These are phyloP conservation scores for Thermothielavioides terrestris DNA, from an alignment of 495 filamentous ascomycete genomes.

Conservation along the genomic window DNA sequence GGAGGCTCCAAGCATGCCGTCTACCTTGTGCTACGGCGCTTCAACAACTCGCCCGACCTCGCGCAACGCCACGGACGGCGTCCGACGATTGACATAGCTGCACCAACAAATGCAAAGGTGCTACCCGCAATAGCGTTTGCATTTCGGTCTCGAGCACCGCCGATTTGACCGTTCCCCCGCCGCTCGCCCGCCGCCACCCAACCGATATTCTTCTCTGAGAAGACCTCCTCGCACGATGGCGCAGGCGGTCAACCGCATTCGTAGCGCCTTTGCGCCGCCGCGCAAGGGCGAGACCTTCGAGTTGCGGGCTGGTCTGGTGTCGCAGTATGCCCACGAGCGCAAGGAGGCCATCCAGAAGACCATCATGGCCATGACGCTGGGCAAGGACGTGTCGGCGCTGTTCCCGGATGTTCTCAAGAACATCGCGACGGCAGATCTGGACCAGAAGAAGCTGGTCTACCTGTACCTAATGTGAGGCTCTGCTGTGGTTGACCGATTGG, in stretches of 20 bases:
- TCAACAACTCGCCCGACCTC: neutral
- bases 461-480: conserved; percentile 95
- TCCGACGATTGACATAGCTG: neutral
- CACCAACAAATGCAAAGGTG: neutral
- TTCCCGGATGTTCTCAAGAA: conserved; percentile 99
- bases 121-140: neutral
- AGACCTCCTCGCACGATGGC: conserved; percentile 49
- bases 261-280: conserved; percentile 81
- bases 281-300: conserved; percentile 98
- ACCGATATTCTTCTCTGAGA: no score
- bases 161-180: conserved; percentile 13
- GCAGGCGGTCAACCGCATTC: conserved; percentile 89
- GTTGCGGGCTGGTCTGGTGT: conserved; percentile 92
- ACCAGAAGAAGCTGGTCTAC: conserved; percentile 99
- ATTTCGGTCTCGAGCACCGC: conserved; percentile 1
- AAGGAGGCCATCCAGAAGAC: conserved; percentile 99
- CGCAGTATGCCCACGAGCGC: conserved; percentile 97
- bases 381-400: conserved; percentile 94
- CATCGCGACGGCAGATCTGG: conserved; percentile 87
- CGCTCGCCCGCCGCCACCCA: conserved; percentile 2
- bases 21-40: conserved; percentile 8
- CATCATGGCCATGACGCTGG: conserved; percentile 98
- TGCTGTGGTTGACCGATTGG: no score
- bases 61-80: neutral
- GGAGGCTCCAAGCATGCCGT: neutral